Evolutionary conservation across 2,329 filamentous ascomycete genomes (phyloP), one percentile per base, ranked within the genome.

Genomic region (Ceratocystis diversiconidia): DNA sequence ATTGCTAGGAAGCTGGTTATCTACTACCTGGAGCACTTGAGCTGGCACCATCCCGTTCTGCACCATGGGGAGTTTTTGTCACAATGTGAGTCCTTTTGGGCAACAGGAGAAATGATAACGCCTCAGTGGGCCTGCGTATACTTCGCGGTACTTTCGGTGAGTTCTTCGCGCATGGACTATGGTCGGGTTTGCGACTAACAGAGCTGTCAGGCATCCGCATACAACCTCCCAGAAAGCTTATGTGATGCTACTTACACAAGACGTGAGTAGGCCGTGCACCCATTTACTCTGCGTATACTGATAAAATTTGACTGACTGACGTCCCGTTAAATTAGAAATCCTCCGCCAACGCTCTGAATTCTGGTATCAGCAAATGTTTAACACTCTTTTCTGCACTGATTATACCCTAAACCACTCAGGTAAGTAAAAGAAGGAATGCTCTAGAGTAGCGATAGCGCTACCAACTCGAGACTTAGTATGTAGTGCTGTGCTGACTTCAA

Each of bases 1-100:
- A 46, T 61, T 6, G 60, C 57, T 15, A 61, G 62, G 15, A 61
- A 55, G 36, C 52, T 67, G 57, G 66, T 67, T 4, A 59, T 25
- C 6, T 67, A 67, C 41, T 67, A 67, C 17, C 57, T 67, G 19
- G 63, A 67, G 36, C 62, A 67, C 15, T 46, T 67, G 5, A 67
- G 66, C 19, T 67, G 66, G 66, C 66, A 67, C 30, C 66, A 67
- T 19, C 55, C 66, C 12, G 66, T 67, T 15, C n/a, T 67, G 12
- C 66, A 67, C 41, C 62, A 65, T 12, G 44, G 48, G 15, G 43
- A 59, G 19, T 67, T 67, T 30, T 22, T 65, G 36, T 10, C n/a
- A 17, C 57, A 67, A 41, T 67, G 63, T n/a, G 59, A 64, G 25
- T n/a, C 12, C 1, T 65, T 65, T 22, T 67, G 66, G 62, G 6